Evolutionary conservation across 2,329 filamentous ascomycete species (phyloP).

Genomic region (Penicillium concentricum): DNA sequence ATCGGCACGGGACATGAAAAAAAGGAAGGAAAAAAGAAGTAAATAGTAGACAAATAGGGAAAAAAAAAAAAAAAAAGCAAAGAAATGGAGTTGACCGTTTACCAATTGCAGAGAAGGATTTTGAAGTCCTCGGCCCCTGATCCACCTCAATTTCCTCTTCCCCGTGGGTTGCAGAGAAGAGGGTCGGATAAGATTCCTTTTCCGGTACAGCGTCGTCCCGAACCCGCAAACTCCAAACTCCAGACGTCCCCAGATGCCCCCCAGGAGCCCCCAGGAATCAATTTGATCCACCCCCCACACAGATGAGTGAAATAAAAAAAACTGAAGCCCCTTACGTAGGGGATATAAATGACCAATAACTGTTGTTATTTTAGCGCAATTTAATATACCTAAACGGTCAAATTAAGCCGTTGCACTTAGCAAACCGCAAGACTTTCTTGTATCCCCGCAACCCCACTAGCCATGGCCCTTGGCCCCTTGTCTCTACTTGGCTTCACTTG

Average conservation of each 20-base stretch:
- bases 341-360: too few relatives aligned
- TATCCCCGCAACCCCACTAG: constrained; percentile 10
- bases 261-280: neutral
- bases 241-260: neutral
- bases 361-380: neutral
- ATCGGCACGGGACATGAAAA: neutral
- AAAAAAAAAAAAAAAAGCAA: neutral
- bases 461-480: neutral
- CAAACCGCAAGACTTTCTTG: neutral
- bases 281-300: neutral
- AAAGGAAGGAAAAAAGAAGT: neutral
- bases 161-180: neutral
- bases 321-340: neutral
- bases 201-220: neutral
- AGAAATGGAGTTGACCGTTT: neutral
- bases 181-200: constrained; percentile 5
- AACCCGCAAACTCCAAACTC: neutral
- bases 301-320: too few relatives aligned
- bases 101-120: neutral
- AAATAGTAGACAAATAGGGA: neutral
- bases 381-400: neutral
- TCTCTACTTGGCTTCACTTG: neutral
- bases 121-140: neutral
- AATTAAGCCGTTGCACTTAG: neutral
- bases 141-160: constrained; percentile 3